Evolutionary conservation across 2,329 filamentous ascomycete species (phyloP).

Genomic region (Cordyceps javanica): DNA sequence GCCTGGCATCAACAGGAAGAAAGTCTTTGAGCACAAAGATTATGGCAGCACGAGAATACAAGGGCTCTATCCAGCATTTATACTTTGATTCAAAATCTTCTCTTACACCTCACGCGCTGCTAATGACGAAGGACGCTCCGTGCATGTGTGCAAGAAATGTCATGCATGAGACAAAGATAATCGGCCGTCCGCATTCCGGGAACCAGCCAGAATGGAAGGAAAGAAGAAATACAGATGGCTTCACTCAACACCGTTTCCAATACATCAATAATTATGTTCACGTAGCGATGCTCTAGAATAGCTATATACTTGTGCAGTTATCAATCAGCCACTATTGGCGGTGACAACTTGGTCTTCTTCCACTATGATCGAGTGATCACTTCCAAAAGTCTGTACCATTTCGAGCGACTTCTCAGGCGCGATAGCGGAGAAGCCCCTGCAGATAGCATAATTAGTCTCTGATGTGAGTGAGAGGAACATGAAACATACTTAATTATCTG

Average conservation of each 20-base stretch:
- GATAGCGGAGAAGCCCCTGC: constrained; percentile 71
- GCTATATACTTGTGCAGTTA: not conserved
- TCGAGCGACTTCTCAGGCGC: constrained; percentile 65
- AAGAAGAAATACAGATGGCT: not conserved
- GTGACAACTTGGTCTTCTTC: constrained; percentile 72
- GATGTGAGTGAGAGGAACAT: not conserved
- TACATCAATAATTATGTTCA: constrained; percentile 2
- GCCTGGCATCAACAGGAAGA: not conserved
- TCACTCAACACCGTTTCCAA: not conserved
- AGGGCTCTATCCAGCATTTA: no score
- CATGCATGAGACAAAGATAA: not conserved
- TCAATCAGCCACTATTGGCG: constrained; percentile 22
- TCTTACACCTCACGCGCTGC: no score
- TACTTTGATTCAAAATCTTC: no score
- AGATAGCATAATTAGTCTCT: not conserved
- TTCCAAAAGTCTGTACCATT: constrained; percentile 56
- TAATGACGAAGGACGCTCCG: no score
- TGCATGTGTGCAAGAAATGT: not conserved
- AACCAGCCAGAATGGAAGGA: not conserved
- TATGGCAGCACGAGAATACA: not conserved
- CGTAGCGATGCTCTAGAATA: not conserved
- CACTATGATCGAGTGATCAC: constrained; percentile 43
- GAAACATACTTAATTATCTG: constrained; percentile 56
- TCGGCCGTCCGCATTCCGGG: not conserved
- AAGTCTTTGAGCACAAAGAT: not conserved